These are phyloP conservation scores for Tephrocybe sp. DNA, from an alignment of 768 basidiomycete species.

Conservation along the genomic window DNA sequence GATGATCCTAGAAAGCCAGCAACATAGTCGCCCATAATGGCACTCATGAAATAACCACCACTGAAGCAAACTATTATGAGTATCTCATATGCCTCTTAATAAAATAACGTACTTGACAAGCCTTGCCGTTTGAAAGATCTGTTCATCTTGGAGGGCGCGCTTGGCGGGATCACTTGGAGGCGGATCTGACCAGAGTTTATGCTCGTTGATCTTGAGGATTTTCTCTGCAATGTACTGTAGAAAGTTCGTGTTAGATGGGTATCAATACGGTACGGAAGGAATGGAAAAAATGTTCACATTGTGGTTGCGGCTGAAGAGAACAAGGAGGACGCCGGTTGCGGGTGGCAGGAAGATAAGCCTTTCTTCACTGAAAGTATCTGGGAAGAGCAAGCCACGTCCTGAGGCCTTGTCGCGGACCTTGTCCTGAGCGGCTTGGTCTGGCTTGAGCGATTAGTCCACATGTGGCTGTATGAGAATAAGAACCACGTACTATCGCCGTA, in stretches of 20 bases:
- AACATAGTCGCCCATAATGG: constrained; percentile 56
- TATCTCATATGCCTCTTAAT: not conserved
- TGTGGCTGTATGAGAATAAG: not conserved
- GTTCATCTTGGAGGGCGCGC: constrained; percentile 41
- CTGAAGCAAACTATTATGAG: constrained; percentile 17
- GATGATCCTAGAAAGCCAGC: constrained; percentile 53
- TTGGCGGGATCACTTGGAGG: constrained; percentile 27
- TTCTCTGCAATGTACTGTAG: constrained; percentile 49
- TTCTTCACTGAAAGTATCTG: constrained; percentile 54
- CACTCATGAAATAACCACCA: constrained; percentile 51
- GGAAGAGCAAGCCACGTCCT: constrained; percentile 48
- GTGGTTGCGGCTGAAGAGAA: constrained; percentile 57
- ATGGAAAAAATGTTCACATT: constrained; percentile 34
- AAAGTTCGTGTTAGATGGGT: not conserved
- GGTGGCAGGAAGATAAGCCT: constrained; percentile 53
- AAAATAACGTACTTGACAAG: constrained; percentile 42
- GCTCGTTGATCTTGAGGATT: constrained; percentile 55
- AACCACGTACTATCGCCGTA: constrained; percentile 43
- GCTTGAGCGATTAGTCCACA: not conserved
- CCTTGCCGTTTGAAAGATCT: constrained; percentile 55
- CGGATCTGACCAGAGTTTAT: constrained; percentile 41
- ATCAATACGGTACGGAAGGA: not conserved
- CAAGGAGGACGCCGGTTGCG: constrained; percentile 46
- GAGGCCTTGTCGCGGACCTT: constrained; percentile 41
- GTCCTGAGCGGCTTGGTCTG: constrained; percentile 35